These are phyloP conservation scores for Dorcoceras hygrometricum DNA, from an alignment of 257 asterid genomes.

Conservation along the genomic window DNA sequence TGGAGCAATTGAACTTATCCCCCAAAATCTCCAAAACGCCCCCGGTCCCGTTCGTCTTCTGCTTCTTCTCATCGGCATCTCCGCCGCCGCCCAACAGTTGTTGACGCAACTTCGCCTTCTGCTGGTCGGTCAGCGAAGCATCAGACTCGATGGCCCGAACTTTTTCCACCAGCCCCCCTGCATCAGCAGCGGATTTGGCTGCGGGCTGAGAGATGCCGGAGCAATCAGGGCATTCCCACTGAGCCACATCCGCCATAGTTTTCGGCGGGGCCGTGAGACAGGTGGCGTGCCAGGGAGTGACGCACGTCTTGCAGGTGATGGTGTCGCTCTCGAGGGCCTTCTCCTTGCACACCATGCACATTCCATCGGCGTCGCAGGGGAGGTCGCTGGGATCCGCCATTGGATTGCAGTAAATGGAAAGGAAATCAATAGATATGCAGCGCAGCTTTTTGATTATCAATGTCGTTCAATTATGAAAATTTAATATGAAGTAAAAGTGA, in stretches of 20 bases:
- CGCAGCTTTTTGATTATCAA: too few species aligned
- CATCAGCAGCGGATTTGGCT: conserved; percentile 25
- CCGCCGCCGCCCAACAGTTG: conserved; percentile 39
- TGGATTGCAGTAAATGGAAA: conserved; percentile 15
- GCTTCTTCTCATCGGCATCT: conserved; percentile 3
- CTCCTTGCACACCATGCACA: conserved; percentile 76
- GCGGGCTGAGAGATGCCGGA: conserved; percentile 29
- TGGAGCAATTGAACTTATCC: conserved; percentile 70
- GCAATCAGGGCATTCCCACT: conserved; percentile 88
- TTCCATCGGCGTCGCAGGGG: conserved; percentile 84
- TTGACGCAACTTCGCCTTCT: conserved; percentile 81
- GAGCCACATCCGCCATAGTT: conserved; percentile 51
- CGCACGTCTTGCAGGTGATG: conserved; percentile 69
- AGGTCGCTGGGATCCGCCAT: conserved; percentile 67
- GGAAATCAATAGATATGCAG: not conserved
- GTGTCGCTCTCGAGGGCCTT: conserved; percentile 45
- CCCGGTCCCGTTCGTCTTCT: conserved; percentile 27
- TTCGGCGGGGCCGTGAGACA: conserved; percentile 51
- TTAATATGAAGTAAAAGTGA: not conserved
- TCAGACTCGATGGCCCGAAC: conserved; percentile 71
- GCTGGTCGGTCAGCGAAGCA: conserved; percentile 51
- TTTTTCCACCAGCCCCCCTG: conserved; percentile 51
- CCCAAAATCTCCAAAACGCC: conserved; percentile 61
- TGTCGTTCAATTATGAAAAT: too few species aligned
- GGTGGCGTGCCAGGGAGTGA: conserved; percentile 75